Base-by-base conservation (phyloP, 75 land plant genomes). In the Chamaecyparis obtusa region DNA sequence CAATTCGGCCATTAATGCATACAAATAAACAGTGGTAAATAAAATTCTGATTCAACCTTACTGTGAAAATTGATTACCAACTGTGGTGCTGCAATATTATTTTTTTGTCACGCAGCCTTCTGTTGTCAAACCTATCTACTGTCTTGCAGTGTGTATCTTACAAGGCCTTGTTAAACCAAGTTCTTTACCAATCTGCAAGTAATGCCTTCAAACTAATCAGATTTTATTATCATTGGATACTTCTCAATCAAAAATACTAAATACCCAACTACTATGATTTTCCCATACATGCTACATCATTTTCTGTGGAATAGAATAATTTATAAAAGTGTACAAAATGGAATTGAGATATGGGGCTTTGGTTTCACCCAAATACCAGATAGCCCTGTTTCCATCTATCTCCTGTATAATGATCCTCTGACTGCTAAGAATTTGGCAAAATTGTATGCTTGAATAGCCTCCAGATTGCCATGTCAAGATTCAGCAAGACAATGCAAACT, bases 371-470 rank as follows among this genome's bases (percentile, higher is more conserved):
- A 74, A 74, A 33, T 13, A 74, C 36, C 36, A 74, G 36, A 74
- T 33, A 11, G 76, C 76, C 69, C 64, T 71, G 76, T 33, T 14
- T 32, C 76, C 36, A 11, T 33, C 16, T 74, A 74, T 24, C 33
- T 74, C 76, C 76, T 33, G 36, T 30, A 74, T 33, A 74, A 74
- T 74, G 76, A 74, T 9, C 36, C 76, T 74, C 36, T 64, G 69
- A 64, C 27, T 64, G 69, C 69, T 64, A 64, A 74, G 76, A 74
- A 24, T 74, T 74, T 32, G 76, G 36, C 76, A 74, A 74, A 74
- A 74, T 74, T 74, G 76, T 72, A 74, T 74, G 76, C 76, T 64
- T 74, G 76, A 74, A 74, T 74, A 74, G 76, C 36, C 13, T 36
- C 76, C 76, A 74, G 76, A 32, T 71, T 71, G 75, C 75, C 35